Percentiles rank a stretch among this genome's conserved stretches.
These are phyloP conservation scores for Vickermania ingenoplastis DNA, from an alignment of 208 protist genomes.

Conservation along the genomic window DNA sequence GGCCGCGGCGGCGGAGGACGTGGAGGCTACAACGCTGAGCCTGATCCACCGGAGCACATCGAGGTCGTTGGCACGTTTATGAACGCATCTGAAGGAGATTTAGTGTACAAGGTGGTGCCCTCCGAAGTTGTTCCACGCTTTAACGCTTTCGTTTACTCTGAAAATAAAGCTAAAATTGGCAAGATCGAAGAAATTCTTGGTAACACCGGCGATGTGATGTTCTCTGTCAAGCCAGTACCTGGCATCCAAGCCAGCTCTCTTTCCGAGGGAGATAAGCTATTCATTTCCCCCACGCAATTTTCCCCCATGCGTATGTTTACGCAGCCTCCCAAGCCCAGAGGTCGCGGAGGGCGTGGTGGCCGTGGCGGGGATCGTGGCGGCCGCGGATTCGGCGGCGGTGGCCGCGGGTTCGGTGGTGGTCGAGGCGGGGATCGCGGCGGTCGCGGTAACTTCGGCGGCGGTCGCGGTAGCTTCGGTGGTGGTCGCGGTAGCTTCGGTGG, in stretches of 20 bases:
- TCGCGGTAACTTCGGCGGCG: slow-evolving; percentile 25
- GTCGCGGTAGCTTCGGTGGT: slow-evolving; percentile 20
- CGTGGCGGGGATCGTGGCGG: slow-evolving; percentile 19
- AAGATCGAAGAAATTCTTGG: slow-evolving; percentile 91
- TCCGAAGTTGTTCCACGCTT: slow-evolving; percentile 71
- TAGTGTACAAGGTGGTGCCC: slow-evolving; percentile 74
- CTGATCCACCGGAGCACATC: slow-evolving; percentile 81
- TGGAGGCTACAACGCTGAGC: slow-evolving; percentile 50
- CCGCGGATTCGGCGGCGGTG: slow-evolving; percentile 22
- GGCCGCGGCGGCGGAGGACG: slow-evolving; percentile 56
- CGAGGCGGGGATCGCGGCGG: slow-evolving; percentile 13
- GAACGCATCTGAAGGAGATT: slow-evolving; percentile 81
- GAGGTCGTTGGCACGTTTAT: slow-evolving; percentile 75
- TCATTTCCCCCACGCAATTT: slow-evolving; percentile 83
- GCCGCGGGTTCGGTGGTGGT: slow-evolving; percentile 16
- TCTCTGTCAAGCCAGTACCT: slow-evolving; percentile 83
- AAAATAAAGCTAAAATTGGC: slow-evolving; percentile 88
- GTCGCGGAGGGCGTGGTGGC: slow-evolving; percentile 69
- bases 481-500: slow-evolving; percentile 26
- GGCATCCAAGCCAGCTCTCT: slow-evolving; percentile 78
- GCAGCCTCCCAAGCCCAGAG: slow-evolving; percentile 76
- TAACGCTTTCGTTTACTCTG: slow-evolving; percentile 89
- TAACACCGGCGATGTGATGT: slow-evolving; percentile 80
- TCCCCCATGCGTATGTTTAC: slow-evolving; percentile 78
- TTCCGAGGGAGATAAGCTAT: slow-evolving; percentile 76